A percentile compares a stretch with the other conserved stretches of the same genome.
phyloP scores from a whole-genome alignment of 805 yeast genomes.

The Sugiyamaella lignohabitans region DNA sequence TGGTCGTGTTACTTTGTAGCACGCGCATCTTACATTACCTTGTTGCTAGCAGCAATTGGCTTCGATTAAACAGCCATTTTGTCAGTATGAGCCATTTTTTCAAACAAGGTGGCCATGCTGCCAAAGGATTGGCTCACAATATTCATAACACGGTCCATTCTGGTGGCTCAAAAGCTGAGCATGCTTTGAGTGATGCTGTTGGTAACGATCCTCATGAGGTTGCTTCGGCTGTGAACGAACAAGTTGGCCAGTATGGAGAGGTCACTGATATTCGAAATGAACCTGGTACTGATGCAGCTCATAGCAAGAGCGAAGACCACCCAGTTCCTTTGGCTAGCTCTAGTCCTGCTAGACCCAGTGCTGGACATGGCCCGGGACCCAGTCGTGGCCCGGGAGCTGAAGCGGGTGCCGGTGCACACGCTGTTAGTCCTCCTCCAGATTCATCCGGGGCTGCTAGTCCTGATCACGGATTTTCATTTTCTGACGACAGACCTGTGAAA shows the following conservation, averaged over 20 bases:
- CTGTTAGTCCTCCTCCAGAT: neutral
- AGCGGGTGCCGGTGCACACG: neutral
- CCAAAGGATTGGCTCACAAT: too few relatives aligned
- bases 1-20: too few relatives aligned
- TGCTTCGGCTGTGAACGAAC: neutral
- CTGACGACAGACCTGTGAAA: too few relatives aligned
- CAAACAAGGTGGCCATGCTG: too few relatives aligned
- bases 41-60: too few relatives aligned
- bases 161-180: too few relatives aligned
- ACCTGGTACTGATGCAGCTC: neutral
- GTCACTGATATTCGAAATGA: slow-evolving; percentile 1
- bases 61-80: too few relatives aligned
- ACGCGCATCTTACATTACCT: too few relatives aligned
- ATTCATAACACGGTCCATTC: too few relatives aligned
- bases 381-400: neutral
- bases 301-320: neutral
- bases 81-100: too few relatives aligned
- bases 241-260: slow-evolving; percentile 3
- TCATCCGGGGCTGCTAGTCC: neutral
- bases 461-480: slow-evolving; percentile 1
- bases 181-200: neutral
- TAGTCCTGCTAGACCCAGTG: slow-evolving; percentile 2
- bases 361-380: neutral
- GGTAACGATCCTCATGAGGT: slow-evolving; percentile 6
- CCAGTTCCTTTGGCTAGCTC: neutral